Percentiles rank a stretch among this genome's conserved stretches.
Evolutionary conservation across 2,329 filamentous ascomycete species (phyloP).

Genomic region (Fusarium sororula): DNA sequence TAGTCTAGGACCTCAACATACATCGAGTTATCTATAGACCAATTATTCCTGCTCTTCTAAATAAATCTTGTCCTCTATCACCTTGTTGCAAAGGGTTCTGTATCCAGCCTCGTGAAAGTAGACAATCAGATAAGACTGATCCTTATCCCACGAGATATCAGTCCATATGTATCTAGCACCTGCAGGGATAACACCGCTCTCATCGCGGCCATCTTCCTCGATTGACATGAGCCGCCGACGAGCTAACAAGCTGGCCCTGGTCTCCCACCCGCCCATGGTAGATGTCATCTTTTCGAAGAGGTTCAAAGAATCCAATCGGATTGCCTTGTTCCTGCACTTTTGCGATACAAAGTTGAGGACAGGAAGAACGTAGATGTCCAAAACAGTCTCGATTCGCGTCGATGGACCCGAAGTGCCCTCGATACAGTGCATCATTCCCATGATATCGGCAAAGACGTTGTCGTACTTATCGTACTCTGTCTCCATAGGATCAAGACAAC

Average conservation of each 20-base stretch:
- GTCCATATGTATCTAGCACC: not conserved
- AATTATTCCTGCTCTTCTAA: not conserved
- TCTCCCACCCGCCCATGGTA: not conserved
- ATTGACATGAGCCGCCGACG: not conserved
- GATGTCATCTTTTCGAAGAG: not conserved
- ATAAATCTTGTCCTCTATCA: not conserved
- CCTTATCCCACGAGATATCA: not conserved
- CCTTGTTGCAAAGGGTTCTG: not conserved
- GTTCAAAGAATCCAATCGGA: not conserved
- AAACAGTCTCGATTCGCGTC: not conserved
- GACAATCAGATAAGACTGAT: not conserved
- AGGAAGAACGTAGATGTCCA: not conserved
- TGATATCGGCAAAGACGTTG: not conserved
- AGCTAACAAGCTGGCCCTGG: not conserved
- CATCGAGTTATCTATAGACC: fast-evolving
- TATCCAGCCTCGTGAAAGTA: not conserved
- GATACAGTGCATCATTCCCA: not conserved
- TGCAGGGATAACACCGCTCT: not conserved
- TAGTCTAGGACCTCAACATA: not conserved
- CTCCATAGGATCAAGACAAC: not conserved
- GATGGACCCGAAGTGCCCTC: not conserved
- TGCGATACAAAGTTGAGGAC: not conserved
- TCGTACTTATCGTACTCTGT: not conserved
- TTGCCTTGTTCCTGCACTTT: not conserved
- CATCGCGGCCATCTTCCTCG: not conserved